Evolutionary conservation across 2,329 filamentous ascomycete species (phyloP).

Genomic region (Colletotrichum sublineola): DNA sequence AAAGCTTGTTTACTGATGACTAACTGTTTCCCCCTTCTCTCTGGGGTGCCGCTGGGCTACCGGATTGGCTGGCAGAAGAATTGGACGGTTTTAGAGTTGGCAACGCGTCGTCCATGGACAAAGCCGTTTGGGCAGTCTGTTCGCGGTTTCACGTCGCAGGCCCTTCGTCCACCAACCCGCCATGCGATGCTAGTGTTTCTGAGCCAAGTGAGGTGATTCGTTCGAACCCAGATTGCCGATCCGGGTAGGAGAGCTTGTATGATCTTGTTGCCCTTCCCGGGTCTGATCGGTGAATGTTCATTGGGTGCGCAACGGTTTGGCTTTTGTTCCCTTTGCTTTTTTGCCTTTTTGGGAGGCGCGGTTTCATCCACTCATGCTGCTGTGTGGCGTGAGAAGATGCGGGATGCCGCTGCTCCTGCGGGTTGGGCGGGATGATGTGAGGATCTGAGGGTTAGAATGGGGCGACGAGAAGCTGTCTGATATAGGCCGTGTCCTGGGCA

Average conservation of each 20-base stretch:
- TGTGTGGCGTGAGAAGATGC: constrained; percentile 8
- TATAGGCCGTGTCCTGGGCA: constrained; percentile 21
- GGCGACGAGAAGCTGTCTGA: constrained; percentile 16
- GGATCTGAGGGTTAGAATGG: neutral
- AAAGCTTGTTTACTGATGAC: neutral
- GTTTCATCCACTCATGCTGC: constrained; percentile 28
- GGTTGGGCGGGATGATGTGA: neutral
- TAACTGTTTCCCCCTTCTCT: neutral
- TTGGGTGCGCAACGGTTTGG: neutral
- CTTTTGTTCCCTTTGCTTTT: neutral
- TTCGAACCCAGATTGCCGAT: constrained; percentile 12
- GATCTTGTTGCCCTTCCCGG: neutral
- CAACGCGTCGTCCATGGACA: constrained; percentile 6
- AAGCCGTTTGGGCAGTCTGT: constrained; percentile 1
- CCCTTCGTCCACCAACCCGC: neutral
- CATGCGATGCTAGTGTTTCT: constrained; percentile 23
- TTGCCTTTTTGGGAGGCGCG: constrained; percentile 17
- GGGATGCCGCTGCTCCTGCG: neutral
- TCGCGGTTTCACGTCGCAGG: constrained; percentile 18
- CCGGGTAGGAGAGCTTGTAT: neutral
- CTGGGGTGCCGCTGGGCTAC: neutral
- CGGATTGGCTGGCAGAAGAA: neutral
- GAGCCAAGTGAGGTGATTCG: constrained; percentile 29
- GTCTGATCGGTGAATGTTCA: too few species aligned
- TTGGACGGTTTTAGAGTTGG: constrained; percentile 2